Evolutionary conservation across 371 early-diverging fungal species (phyloP).

Genomic region (Syncephalastrum contaminatum): DNA sequence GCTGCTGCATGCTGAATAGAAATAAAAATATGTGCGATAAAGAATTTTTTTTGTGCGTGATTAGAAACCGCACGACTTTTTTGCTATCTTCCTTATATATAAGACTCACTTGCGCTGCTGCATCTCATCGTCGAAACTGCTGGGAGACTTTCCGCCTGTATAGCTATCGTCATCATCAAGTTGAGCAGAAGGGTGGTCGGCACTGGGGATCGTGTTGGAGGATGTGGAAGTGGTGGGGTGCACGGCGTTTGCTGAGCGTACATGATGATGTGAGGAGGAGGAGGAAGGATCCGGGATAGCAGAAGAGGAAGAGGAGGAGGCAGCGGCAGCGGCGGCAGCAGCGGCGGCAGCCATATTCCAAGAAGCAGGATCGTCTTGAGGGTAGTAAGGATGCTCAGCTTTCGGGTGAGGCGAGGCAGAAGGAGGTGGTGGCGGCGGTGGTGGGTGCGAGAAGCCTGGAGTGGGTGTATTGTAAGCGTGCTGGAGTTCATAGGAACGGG

Average conservation of each 20-base stretch:
- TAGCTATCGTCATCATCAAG: too few species aligned
- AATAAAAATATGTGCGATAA: not conserved
- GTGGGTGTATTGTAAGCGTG: conserved; percentile 15
- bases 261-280: too few species aligned
- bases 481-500: conserved; percentile 8
- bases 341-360: conserved; percentile 3
- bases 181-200: too few species aligned
- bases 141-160: not conserved
- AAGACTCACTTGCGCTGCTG: conserved; percentile 37
- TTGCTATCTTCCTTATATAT: not conserved
- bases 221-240: too few species aligned
- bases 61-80: not conserved
- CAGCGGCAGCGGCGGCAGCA: conserved; percentile 1
- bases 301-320: conserved; percentile 1
- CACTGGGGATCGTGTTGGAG: too few species aligned
- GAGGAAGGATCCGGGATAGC: too few species aligned
- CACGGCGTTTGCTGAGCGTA: too few species aligned
- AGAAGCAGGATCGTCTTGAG: too few species aligned
- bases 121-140: conserved; percentile 36
- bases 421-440: conserved; percentile 6
- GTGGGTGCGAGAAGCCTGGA: conserved; percentile 10
- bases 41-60: not conserved
- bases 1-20: conserved; percentile 33
- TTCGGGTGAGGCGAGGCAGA: too few species aligned
- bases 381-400: too few species aligned